A percentile compares a stretch with the other conserved stretches of the same genome.
Evolutionary conservation across 148 eudicot species (phyloP).

Genomic region (Chenopodium quinoa): DNA sequence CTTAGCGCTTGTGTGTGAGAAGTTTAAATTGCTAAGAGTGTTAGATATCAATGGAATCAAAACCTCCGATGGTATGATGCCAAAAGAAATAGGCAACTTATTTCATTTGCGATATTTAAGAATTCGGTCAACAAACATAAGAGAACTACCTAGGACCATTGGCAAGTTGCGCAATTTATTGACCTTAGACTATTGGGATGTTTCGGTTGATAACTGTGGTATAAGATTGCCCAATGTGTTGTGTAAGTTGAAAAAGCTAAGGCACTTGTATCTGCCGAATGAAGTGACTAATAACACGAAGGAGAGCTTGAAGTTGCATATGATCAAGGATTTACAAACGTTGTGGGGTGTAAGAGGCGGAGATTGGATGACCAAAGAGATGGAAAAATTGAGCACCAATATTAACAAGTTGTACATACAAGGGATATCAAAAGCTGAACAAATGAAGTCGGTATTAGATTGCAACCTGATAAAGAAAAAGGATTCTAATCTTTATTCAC

Average conservation of each 20-base stretch:
- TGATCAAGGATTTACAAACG: too few species aligned
- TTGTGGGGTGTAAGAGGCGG: constrained; percentile 10
- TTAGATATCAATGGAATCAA: constrained; percentile 14
- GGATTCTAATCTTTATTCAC: background rate
- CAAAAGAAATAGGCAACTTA: constrained; percentile 25
- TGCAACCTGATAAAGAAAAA: constrained; percentile 11
- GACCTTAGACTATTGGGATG: constrained; percentile 31
- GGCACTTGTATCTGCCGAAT: constrained; percentile 26
- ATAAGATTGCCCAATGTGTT: constrained; percentile 29
- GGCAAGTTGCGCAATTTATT: constrained; percentile 23
- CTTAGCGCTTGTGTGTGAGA: constrained; percentile 12
- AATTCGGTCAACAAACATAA: constrained; percentile 27
- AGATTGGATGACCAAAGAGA: constrained; percentile 28
- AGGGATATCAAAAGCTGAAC: constrained; percentile 23
- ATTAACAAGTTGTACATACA: constrained; percentile 23
- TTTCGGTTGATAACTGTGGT: background rate
- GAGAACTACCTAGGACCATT: constrained; percentile 24
- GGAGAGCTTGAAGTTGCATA: too few species aligned
- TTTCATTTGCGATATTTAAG: constrained; percentile 33
- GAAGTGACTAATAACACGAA: background rate
- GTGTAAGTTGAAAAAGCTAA: constrained; percentile 20
- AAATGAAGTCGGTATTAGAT: constrained; percentile 20
- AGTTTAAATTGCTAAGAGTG: constrained; percentile 32
- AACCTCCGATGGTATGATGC: constrained; percentile 19
- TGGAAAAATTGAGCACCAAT: constrained; percentile 6